Evolutionary conservation across 257 asterid genomes (phyloP), one percentile per base, ranked within the genome.

Genomic region (Salvia hispanica): DNA sequence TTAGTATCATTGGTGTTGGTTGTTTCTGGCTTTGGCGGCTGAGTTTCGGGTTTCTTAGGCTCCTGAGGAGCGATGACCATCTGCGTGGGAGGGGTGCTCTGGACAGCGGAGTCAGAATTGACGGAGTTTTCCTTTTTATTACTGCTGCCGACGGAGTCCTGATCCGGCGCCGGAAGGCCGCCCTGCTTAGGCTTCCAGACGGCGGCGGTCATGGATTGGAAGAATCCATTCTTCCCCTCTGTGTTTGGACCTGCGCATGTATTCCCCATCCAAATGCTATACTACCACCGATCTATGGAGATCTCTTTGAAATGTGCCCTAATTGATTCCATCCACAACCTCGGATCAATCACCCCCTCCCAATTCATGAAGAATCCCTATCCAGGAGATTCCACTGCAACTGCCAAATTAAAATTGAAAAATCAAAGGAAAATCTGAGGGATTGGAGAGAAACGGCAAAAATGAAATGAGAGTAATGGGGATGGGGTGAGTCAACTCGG

Each of bases 201-300:
- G 64, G 80, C 72, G 39, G 86, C 86, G 25, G 95, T 80, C 48
- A 90, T 83, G 5, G 93, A 84, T 82, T 84, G 88, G 77, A 87
- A 80, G 82, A 90, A 82, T 9, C 95, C 96, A 67, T 76, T 87
- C 79, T 76, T 79, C 66, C 88, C 93, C 66, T 86, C 93, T 68
- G 83, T 69, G 37, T 78, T 85, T 53, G 96, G 96, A 58, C 95
- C 91, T 15, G 62, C 79, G 18, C 95, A 87, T 64, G 85, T 75
- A 67, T 87, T 87, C 79, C 95, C 96, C 95, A 84, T 90, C 39
- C 79, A 79, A 81, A 64, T 45, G 55, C 71, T 55, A 54, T 34
- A 34, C 6, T 60, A 53, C 6, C 61, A 53, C 68, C 47, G 16
- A 6, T 72, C 70, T 54, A 71, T 71, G 9, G 12, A 50, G 70